These are phyloP conservation scores for Morella rubra DNA, from an alignment of 306 rosid species.

Conservation along the genomic window DNA sequence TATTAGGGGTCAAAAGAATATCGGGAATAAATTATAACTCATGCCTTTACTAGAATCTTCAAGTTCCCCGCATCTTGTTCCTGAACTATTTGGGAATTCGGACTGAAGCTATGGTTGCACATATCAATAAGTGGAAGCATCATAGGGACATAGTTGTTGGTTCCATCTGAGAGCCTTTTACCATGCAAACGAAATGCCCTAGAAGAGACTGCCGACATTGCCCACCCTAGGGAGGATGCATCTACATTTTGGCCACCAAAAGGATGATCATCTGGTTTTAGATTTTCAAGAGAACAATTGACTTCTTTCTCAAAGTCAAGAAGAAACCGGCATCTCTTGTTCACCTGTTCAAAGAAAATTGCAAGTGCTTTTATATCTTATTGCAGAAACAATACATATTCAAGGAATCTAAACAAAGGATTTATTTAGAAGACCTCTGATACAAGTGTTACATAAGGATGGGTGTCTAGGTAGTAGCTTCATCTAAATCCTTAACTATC, in stretches of 20 bases:
- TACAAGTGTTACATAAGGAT: slow-evolving; percentile 8
- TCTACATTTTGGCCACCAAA: slow-evolving; percentile 77
- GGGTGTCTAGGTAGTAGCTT: not conserved
- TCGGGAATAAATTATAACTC: slow-evolving; percentile 14
- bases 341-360: slow-evolving; percentile 59
- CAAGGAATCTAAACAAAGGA: slow-evolving; percentile 2
- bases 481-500: not conserved
- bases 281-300: slow-evolving; percentile 44
- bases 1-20: not conserved
- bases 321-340: slow-evolving; percentile 94
- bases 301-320: slow-evolving; percentile 82
- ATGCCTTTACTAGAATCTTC: slow-evolving; percentile 71
- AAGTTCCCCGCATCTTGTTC: slow-evolving; percentile 51
- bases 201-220: slow-evolving; percentile 93
- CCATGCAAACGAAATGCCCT: slow-evolving; percentile 84
- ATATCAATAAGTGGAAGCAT: slow-evolving; percentile 97
- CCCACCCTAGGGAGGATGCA: slow-evolving; percentile 98
- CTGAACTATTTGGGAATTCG: slow-evolving; percentile 80
- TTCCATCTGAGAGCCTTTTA: slow-evolving; percentile 52
- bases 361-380: slow-evolving; percentile 21
- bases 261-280: slow-evolving; percentile 65
- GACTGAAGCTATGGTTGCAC: slow-evolving; percentile 94
- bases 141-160: slow-evolving; percentile 55
- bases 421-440: slow-evolving; percentile 11
- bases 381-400: not conserved